phyloP scores from a whole-genome alignment of 495 filamentous ascomycete species.

The Chaetomium tenue region DNA sequence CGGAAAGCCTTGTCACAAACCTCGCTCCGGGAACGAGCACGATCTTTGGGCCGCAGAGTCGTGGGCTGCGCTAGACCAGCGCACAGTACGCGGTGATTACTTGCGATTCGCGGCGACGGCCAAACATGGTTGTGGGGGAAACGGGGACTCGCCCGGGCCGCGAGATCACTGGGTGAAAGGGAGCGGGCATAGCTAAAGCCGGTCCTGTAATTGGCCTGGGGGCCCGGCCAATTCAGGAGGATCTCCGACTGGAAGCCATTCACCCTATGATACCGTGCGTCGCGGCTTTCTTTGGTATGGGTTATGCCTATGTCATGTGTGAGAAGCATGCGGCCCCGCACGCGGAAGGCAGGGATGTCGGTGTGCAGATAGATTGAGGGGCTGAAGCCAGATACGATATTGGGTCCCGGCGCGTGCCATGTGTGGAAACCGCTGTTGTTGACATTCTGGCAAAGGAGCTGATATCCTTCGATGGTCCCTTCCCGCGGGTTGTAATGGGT shows the following conservation, averaged over 20 bases:
- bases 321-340: constrained; percentile 27
- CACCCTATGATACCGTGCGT: neutral
- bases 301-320: neutral
- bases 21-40: constrained; percentile 45
- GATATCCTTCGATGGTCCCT: constrained; percentile 77
- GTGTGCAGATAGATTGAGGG: constrained; percentile 68
- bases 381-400: neutral
- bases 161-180: constrained; percentile 29
- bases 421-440: constrained; percentile 50
- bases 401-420: constrained; percentile 60
- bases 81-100: constrained; percentile 45
- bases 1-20: constrained; percentile 66
- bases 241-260: constrained; percentile 46
- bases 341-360: constrained; percentile 66
- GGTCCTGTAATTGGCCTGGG: constrained; percentile 38
- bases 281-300: neutral
- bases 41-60: constrained; percentile 39
- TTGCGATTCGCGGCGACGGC: constrained; percentile 72
- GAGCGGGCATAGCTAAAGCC: constrained; percentile 49
- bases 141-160: constrained; percentile 19
- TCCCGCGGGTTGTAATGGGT: constrained; percentile 67
- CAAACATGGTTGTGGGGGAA: constrained; percentile 58
- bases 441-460: constrained; percentile 63
- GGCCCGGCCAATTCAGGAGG: constrained; percentile 52
- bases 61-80: constrained; percentile 15